These are phyloP conservation scores for Talaromyces wortmannii DNA, from an alignment of 495 filamentous ascomycete species.

Conservation along the genomic window DNA sequence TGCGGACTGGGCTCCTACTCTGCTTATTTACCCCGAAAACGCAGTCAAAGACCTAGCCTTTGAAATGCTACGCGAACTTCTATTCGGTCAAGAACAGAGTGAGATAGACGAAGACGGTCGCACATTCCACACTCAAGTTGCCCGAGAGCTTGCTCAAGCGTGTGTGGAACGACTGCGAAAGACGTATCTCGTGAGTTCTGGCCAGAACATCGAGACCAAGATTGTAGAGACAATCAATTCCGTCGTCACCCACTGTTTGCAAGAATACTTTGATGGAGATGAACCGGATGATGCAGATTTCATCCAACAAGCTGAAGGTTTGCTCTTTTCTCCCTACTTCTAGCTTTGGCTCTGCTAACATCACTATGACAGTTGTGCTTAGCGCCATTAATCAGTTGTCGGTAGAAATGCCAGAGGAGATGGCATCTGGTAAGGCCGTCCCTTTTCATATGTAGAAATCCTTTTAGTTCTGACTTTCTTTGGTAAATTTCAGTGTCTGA, in stretches of 20 bases:
- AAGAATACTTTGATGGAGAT: constrained; percentile 28
- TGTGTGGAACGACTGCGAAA: constrained; percentile 28
- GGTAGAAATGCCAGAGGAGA: constrained; percentile 29
- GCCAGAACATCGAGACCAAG: constrained; percentile 25
- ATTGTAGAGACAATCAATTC: constrained; percentile 26
- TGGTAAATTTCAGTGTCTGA: constrained; percentile 29
- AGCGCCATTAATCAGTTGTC: constrained; percentile 25
- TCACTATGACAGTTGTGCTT: constrained; percentile 16
- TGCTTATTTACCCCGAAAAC: constrained; percentile 57
- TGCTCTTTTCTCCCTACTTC: neutral
- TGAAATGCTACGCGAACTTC: constrained; percentile 44
- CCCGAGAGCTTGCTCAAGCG: constrained; percentile 24
- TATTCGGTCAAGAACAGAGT: constrained; percentile 41
- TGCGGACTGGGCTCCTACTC: constrained; percentile 57
- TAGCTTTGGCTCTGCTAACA: neutral
- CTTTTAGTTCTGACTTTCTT: constrained; percentile 11
- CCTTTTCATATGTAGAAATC: constrained; percentile 9
- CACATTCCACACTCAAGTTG: constrained; percentile 16
- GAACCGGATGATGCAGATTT: constrained; percentile 30
- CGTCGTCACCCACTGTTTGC: constrained; percentile 36
- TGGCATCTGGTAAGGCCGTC: constrained; percentile 29
- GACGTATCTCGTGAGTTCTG: constrained; percentile 17
- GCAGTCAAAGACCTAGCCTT: constrained; percentile 47
- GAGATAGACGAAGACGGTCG: constrained; percentile 19
- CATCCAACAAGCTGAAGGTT: constrained; percentile 31